Evolutionary conservation across 1,284 basidiomycete genomes (phyloP).

Genomic region (Erythrobasidium hasegawianum): DNA sequence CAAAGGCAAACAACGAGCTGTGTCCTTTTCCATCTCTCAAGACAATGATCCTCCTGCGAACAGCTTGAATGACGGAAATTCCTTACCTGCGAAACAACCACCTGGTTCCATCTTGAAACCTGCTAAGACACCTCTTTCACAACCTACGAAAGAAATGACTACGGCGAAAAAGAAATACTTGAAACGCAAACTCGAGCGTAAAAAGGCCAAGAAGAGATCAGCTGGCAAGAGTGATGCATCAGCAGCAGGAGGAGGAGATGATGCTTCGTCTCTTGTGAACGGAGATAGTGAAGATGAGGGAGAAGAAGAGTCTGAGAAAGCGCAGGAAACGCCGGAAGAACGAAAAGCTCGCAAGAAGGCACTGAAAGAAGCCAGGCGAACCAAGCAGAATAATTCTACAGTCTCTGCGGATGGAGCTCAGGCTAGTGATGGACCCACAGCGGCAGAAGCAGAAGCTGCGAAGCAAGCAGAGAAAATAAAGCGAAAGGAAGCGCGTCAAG

Average conservation of each 20-base stretch:
- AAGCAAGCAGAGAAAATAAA: neutral
- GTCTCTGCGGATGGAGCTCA: neutral
- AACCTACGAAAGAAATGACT: slow-evolving; percentile 11
- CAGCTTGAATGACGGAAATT: slow-evolving; percentile 5
- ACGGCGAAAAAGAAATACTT: slow-evolving; percentile 23
- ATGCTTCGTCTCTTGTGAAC: neutral
- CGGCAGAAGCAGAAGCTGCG: neutral
- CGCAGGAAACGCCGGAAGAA: slow-evolving; percentile 18
- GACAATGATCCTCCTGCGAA: neutral
- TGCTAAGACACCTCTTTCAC: too few species aligned
- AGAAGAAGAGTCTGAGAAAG: neutral
- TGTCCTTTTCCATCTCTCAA: slow-evolving; percentile 4
- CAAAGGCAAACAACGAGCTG: slow-evolving; percentile 33
- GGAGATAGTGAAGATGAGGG: slow-evolving; percentile 4
- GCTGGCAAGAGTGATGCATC: neutral
- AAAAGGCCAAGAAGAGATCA: slow-evolving; percentile 26
- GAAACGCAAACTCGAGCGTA: slow-evolving; percentile 24
- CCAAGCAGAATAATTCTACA: neutral
- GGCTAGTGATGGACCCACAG: neutral
- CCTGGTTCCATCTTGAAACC: too few species aligned
- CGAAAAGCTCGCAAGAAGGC: slow-evolving; percentile 10
- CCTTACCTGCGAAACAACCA: neutral
- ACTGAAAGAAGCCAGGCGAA: slow-evolving; percentile 17
- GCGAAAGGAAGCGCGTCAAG: neutral
- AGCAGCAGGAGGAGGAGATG: too few species aligned